Percentiles rank a stretch among this genome's conserved stretches.
phyloP scores from a whole-genome alignment of 2,329 filamentous ascomycete species.

The Cercospora janseana region DNA sequence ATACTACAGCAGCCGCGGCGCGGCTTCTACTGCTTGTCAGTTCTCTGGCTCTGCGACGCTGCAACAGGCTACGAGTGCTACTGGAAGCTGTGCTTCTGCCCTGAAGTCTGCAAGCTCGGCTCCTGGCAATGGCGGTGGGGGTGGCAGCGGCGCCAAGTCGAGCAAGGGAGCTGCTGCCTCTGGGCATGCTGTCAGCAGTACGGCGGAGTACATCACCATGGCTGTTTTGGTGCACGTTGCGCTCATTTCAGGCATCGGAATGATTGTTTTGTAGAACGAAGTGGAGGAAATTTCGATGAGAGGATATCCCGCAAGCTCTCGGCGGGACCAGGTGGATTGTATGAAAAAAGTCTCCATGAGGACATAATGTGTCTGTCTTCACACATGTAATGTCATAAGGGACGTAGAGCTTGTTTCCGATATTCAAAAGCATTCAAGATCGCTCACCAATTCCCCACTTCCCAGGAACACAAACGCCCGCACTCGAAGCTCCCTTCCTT shows the following conservation, averaged over 20 bases:
- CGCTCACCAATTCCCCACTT: no score
- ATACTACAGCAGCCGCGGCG: constrained; percentile 63
- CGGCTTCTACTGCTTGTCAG: constrained; percentile 59
- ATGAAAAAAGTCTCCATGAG: no score
- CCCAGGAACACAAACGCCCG: no score
- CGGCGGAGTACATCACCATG: constrained; percentile 25
- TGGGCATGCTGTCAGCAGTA: constrained; percentile 17
- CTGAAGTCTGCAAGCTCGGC: constrained; percentile 62
- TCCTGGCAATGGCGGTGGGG: constrained; percentile 21
- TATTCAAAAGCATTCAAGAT: no score
- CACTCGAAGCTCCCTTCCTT: no score
- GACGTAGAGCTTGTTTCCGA: no score
- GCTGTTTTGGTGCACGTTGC: constrained; percentile 28
- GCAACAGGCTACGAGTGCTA: constrained; percentile 51
- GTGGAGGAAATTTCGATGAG: neutral
- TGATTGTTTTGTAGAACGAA: constrained; percentile 22
- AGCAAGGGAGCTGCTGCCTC: constrained; percentile 23
- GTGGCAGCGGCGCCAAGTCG: constrained; percentile 12
- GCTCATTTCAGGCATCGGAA: constrained; percentile 31
- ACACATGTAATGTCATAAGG: no score
- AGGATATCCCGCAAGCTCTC: no score
- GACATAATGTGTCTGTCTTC: no score
- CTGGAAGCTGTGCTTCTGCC: constrained; percentile 55
- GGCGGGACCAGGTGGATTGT: no score
- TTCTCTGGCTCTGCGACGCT: constrained; percentile 63